These are phyloP conservation scores for Conidiobolus incongruus DNA, from an alignment of 371 early-diverging fungal genomes.

Conservation along the genomic window DNA sequence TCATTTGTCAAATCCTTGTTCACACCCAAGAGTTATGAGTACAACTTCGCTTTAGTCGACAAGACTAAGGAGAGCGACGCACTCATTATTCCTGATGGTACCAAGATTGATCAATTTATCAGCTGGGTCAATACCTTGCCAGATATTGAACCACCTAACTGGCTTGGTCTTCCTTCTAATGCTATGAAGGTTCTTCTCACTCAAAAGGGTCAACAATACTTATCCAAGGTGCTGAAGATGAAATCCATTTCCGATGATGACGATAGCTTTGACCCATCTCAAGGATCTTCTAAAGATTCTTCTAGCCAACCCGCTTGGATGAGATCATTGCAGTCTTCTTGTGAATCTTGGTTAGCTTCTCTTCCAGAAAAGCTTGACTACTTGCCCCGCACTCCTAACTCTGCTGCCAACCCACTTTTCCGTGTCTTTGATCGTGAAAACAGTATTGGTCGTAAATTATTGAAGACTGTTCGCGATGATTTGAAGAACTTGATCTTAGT, in stretches of 20 bases:
- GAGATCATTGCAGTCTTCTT: constrained; percentile 28
- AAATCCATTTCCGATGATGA: constrained; percentile 66
- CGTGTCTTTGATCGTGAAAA: constrained; percentile 72
- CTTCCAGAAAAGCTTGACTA: constrained; percentile 27
- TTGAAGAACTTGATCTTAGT: constrained; percentile 31
- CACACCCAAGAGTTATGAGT: constrained; percentile 53
- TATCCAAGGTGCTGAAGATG: constrained; percentile 67
- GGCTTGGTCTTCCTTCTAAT: constrained; percentile 88
- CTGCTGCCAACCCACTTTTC: constrained; percentile 41
- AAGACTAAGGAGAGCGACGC: constrained; percentile 11
- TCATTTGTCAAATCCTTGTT: constrained; percentile 77
- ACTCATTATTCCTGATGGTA: constrained; percentile 69
- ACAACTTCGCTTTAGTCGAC: constrained; percentile 59
- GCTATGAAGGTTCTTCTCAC: constrained; percentile 81
- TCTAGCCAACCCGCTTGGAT: constrained; percentile 38
- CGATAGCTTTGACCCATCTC: constrained; percentile 14
- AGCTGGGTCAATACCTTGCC: constrained; percentile 75
- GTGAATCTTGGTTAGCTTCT: constrained; percentile 27
- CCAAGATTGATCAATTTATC: constrained; percentile 62
- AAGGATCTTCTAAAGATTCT: constrained; percentile 7
- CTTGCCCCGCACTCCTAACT: constrained; percentile 15
- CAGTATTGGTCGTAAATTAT: constrained; percentile 29
- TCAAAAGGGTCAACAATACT: constrained; percentile 34
- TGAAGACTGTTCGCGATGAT: constrained; percentile 37
- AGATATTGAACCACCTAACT: constrained; percentile 84